A percentile compares a stretch with the other conserved stretches of the same genome.
Evolutionary conservation across 148 eudicot genomes (phyloP).

Genomic region (Dysphania ambrosioides): DNA sequence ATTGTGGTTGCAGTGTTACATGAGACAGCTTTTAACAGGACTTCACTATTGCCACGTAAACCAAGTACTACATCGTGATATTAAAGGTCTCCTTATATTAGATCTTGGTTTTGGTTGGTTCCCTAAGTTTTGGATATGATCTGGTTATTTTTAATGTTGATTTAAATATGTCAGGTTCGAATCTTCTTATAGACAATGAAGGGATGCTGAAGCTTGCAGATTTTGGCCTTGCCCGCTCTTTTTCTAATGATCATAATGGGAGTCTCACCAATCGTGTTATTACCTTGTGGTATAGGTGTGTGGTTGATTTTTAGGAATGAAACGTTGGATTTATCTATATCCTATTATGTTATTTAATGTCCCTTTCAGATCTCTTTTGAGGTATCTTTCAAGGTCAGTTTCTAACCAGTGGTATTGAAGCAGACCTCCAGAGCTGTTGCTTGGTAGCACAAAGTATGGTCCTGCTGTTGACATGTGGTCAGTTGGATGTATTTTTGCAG

Average conservation of each 20-base stretch:
- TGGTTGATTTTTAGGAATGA: not conserved
- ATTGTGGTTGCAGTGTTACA: conserved; percentile 52
- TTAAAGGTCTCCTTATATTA: conserved; percentile 49
- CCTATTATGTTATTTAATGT: not conserved
- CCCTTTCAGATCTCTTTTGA: not conserved
- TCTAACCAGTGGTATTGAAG: conserved; percentile 12
- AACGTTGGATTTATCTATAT: not conserved
- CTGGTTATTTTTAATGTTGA: not conserved
- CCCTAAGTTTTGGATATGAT: not conserved
- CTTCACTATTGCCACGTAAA: conserved; percentile 92
- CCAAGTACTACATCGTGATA: conserved; percentile 90
- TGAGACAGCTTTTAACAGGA: conserved; percentile 87
- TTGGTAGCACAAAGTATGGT: conserved; percentile 87
- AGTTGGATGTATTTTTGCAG: conserved; percentile 92
- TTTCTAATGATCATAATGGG: conserved; percentile 73
- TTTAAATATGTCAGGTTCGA: conserved; percentile 51
- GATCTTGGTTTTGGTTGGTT: conserved; percentile 4
- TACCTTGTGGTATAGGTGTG: conserved; percentile 87
- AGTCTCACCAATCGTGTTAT: conserved; percentile 87
- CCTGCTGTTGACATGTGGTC: conserved; percentile 99
- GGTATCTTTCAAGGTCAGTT: not conserved
- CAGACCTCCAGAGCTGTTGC: conserved; percentile 90
- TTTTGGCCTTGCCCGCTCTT: conserved; percentile 92
- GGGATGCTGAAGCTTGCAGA: conserved; percentile 91
- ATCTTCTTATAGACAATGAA: conserved; percentile 87